Percentiles rank a stretch among this genome's conserved stretches.
Conservation (phyloP, 1,139 yeast species). For the Candida buenavistaensis region DNA sequence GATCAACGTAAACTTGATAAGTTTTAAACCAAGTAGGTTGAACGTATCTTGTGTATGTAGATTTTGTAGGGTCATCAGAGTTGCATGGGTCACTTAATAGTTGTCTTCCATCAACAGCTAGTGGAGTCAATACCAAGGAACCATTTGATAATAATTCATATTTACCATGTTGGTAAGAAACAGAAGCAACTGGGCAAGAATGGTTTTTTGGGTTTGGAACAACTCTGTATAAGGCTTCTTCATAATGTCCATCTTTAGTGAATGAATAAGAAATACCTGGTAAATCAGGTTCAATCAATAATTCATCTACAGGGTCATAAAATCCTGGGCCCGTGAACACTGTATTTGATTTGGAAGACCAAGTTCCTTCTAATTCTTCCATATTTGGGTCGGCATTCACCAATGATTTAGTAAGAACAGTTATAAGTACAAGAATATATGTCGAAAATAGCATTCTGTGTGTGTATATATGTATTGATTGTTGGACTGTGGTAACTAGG, state of each 20-base stretch:
- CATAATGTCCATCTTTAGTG: constrained; percentile 87
- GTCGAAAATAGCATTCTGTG: constrained; percentile 1
- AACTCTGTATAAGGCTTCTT: constrained; percentile 84
- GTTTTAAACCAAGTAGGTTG: constrained; percentile 63
- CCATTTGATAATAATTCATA: constrained; percentile 68
- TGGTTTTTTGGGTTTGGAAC: constrained; percentile 72
- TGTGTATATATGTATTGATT: neutral
- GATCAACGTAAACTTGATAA: constrained; percentile 63
- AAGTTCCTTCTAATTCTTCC: constrained; percentile 73
- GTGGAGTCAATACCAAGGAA: constrained; percentile 66
- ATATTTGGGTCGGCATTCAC: constrained; percentile 26
- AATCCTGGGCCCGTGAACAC: constrained; percentile 98
- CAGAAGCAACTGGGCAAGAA: constrained; percentile 76
- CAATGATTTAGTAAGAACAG: constrained; percentile 4
- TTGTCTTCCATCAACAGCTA: constrained; percentile 90
- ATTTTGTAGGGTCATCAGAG: constrained; percentile 35
- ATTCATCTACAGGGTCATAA: constrained; percentile 93
- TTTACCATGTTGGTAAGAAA: constrained; percentile 87
- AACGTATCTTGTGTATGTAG: constrained; percentile 69
- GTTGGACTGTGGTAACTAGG: too few relatives aligned
- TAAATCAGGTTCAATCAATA: constrained; percentile 88
- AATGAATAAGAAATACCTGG: constrained; percentile 94
- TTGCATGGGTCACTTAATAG: constrained; percentile 83
- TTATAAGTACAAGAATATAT: constrained; percentile 4
- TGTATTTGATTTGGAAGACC: constrained; percentile 91